Percentiles rank a stretch among this genome's conserved stretches.
phyloP scores from a whole-genome alignment of 1,139 yeast genomes.

The Sugiyamaella sp. region DNA sequence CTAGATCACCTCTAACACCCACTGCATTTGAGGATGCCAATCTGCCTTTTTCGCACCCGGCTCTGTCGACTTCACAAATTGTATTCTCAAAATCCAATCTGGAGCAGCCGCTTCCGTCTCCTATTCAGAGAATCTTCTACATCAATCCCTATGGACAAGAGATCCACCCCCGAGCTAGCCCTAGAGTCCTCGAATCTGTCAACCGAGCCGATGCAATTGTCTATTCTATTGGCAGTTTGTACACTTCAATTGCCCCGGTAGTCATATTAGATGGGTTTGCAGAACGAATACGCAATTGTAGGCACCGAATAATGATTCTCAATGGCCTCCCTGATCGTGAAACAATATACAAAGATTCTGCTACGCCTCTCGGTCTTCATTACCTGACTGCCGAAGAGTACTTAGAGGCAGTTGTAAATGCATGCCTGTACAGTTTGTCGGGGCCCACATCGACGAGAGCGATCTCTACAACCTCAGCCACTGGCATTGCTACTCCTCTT shows the following conservation, averaged over 20 bases:
- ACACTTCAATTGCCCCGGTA: slow-evolving; percentile 84
- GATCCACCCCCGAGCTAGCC: slow-evolving; percentile 74
- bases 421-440: slow-evolving; percentile 37
- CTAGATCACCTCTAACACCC: not conserved
- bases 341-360: slow-evolving; percentile 66
- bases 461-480: slow-evolving; percentile 5
- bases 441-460: slow-evolving; percentile 11
- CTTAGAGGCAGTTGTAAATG: slow-evolving; percentile 55
- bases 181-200: slow-evolving; percentile 60
- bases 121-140: slow-evolving; percentile 73
- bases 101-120: slow-evolving; percentile 67
- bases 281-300: slow-evolving; percentile 33
- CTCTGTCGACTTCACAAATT: slow-evolving; percentile 69
- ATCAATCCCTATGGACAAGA: slow-evolving; percentile 90
- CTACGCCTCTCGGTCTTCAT: not conserved
- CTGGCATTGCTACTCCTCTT: slow-evolving; percentile 6
- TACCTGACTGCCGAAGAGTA: slow-evolving; percentile 46
- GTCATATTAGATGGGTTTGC: slow-evolving; percentile 76
- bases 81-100: slow-evolving; percentile 62
- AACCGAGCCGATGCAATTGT: slow-evolving; percentile 55
- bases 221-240: slow-evolving; percentile 83
- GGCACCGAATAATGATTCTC: slow-evolving; percentile 49
- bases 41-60: slow-evolving; percentile 82
- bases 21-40: slow-evolving; percentile 54
- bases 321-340: slow-evolving; percentile 81